A percentile compares a stretch with the other conserved stretches of the same genome.
Conservation (phyloP, 1,284 basidiomycete genomes). For the Spongispora temasekensis region DNA sequence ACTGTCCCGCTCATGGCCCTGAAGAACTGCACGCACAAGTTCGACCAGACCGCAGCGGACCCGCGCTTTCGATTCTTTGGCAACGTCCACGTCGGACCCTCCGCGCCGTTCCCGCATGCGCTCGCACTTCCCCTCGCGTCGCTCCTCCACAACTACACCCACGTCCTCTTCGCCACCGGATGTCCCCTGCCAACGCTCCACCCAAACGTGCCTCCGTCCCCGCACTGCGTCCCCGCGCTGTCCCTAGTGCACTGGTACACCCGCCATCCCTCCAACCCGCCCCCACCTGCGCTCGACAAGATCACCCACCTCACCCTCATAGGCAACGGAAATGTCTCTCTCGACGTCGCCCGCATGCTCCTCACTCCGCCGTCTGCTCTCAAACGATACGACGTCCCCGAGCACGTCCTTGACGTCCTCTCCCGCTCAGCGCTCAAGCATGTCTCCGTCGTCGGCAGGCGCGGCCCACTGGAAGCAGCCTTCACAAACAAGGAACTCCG, state of each 20-base stretch:
- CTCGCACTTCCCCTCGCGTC: slow-evolving; percentile 57
- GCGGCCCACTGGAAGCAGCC: slow-evolving; percentile 88
- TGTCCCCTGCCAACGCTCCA: slow-evolving; percentile 65
- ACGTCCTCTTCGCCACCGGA: slow-evolving; percentile 82
- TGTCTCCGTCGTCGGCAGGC: slow-evolving; percentile 83
- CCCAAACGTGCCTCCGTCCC: slow-evolving; percentile 51
- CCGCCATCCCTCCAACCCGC: slow-evolving; percentile 72
- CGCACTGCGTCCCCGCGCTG: slow-evolving; percentile 75
- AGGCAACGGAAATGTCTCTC: slow-evolving; percentile 95
- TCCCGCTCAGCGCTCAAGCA: slow-evolving; percentile 65
- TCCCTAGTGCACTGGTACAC: slow-evolving; percentile 98
- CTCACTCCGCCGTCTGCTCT: slow-evolving; percentile 69
- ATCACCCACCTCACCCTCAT: slow-evolving; percentile 80
- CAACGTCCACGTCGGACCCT: slow-evolving; percentile 75
- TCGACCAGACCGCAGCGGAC: slow-evolving; percentile 76
- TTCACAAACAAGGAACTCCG: slow-evolving; percentile 95
- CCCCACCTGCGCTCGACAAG: slow-evolving; percentile 61
- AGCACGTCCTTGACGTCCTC: slow-evolving; percentile 73
- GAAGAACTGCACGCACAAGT: slow-evolving; percentile 97
- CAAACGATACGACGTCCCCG: slow-evolving; percentile 79
- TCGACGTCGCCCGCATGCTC: slow-evolving; percentile 92
- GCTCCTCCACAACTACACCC: slow-evolving; percentile 73
- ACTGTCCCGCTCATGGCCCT: slow-evolving; percentile 12
- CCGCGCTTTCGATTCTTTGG: slow-evolving; percentile 88
- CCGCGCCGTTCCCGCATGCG: slow-evolving; percentile 46